Conservation (phyloP, 78 protist species). For the Dictyostelium brefeldianum region DNA sequence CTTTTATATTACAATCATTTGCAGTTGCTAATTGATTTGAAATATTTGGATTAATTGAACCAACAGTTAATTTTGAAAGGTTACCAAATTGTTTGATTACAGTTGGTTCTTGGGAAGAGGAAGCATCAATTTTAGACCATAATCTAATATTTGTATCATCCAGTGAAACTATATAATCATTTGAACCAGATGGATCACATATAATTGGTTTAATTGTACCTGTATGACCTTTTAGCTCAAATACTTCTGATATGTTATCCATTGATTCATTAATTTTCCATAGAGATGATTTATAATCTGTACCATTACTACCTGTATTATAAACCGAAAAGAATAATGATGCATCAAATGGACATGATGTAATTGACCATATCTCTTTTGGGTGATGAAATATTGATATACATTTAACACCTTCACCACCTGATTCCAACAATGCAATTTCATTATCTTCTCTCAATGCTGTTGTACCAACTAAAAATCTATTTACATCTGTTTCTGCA, state of each 20-base stretch:
- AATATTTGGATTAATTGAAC: conserved; percentile 67
- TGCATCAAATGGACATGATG: conserved; percentile 73
- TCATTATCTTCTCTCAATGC: conserved; percentile 76
- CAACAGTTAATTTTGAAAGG: conserved; percentile 54
- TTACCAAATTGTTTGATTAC: conserved; percentile 46
- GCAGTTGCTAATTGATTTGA: conserved; percentile 72
- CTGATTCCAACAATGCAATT: conserved; percentile 43
- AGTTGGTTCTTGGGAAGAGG: conserved; percentile 7
- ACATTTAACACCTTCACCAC: conserved; percentile 47
- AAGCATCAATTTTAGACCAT: conserved; percentile 37
- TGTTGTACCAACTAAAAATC: conserved; percentile 77
- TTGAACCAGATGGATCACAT: conserved; percentile 83
- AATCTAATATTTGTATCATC: conserved; percentile 57
- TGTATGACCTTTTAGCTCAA: conserved; percentile 59
- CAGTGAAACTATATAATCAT: conserved; percentile 51
- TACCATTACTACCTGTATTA: conserved; percentile 3
- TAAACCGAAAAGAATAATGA: conserved; percentile 71
- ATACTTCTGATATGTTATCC: conserved; percentile 37
- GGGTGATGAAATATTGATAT: conserved; percentile 66
- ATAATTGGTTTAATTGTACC: conserved; percentile 64
- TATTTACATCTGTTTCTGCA: conserved; percentile 55
- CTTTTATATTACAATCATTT: conserved; percentile 75
- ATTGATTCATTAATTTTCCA: conserved; percentile 52
- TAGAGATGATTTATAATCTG: conserved; percentile 45
- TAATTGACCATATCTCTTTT: conserved; percentile 74